Percentiles rank a stretch among this genome's conserved stretches.
Evolutionary conservation across 768 basidiomycete species (phyloP).

Genomic region (Astraeus odoratus): DNA sequence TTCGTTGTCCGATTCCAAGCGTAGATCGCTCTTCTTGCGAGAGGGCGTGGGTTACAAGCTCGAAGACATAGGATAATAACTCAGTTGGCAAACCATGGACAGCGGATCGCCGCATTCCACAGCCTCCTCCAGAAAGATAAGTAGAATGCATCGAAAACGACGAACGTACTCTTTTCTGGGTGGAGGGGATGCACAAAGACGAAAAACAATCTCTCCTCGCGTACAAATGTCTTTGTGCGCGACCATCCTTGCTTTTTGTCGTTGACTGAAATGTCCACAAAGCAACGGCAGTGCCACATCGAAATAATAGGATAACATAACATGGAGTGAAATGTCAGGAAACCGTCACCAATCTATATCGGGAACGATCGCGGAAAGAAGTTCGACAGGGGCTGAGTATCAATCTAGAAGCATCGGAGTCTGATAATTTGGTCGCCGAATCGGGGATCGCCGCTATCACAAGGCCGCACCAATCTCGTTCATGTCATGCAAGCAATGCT

Average conservation of each 20-base stretch:
- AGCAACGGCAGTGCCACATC: not conserved
- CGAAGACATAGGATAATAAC: slow-evolving; percentile 51
- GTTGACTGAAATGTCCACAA: not conserved
- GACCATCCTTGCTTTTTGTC: not conserved
- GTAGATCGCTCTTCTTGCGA: slow-evolving; percentile 17
- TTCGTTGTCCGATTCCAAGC: slow-evolving; percentile 11
- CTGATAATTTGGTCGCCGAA: not conserved
- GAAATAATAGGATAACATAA: not conserved
- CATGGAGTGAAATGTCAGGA: not conserved
- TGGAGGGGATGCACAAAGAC: not conserved
- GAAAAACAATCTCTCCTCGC: not conserved
- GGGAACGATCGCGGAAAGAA: not conserved
- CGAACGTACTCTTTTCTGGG: not conserved
- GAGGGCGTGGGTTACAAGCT: slow-evolving; percentile 34
- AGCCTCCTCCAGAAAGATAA: not conserved
- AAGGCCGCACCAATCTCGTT: not conserved
- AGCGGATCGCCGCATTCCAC: slow-evolving; percentile 10
- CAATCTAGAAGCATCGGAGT: too few relatives aligned
- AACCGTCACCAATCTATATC: not conserved
- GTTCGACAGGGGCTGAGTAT: not conserved
- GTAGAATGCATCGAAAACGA: not conserved
- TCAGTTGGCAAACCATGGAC: slow-evolving; percentile 47
- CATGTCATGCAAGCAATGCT: not conserved
- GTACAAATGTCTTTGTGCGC: not conserved
- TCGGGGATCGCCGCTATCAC: not conserved